phyloP scores from a whole-genome alignment of 345 rosid genomes.

The Eucalyptus curtisii region DNA sequence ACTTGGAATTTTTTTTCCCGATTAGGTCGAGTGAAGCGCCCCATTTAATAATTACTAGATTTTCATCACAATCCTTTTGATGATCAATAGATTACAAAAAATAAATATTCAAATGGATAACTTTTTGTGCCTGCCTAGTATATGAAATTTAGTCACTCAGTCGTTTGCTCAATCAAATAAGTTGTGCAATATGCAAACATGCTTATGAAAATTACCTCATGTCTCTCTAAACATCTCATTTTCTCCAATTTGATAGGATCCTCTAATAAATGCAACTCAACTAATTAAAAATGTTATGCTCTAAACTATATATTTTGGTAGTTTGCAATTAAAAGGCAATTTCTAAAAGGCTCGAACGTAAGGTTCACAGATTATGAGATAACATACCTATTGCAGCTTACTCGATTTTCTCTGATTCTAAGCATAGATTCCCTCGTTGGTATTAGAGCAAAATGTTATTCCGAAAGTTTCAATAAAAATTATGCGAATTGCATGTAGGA shows the following conservation, averaged over 20 bases:
- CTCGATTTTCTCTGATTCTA: rapidly evolving
- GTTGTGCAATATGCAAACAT: neutral
- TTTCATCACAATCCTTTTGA: neutral
- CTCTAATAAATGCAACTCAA: rapidly evolving
- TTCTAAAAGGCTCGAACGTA: too few relatives aligned
- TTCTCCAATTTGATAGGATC: too few relatives aligned
- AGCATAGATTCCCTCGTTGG: rapidly evolving
- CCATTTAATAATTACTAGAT: neutral
- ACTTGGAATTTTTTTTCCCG: neutral
- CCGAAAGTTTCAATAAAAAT: neutral
- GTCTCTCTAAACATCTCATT: too few relatives aligned
- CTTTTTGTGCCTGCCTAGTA: neutral
- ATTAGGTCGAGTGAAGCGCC: too few relatives aligned
- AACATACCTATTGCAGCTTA: rapidly evolving
- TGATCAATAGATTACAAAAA: neutral
- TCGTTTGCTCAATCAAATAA: neutral
- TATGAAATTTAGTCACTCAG: neutral
- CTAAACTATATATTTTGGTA: too few relatives aligned
- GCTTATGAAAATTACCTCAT: too few relatives aligned
- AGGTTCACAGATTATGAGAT: rapidly evolving
- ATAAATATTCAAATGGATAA: neutral
- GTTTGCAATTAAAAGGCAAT: rapidly evolving
- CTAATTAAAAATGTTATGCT: too few relatives aligned
- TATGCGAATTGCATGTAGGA: neutral
- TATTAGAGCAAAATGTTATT: neutral